Conservation (phyloP, 345 rosid genomes). For the Gossypium australe region DNA sequence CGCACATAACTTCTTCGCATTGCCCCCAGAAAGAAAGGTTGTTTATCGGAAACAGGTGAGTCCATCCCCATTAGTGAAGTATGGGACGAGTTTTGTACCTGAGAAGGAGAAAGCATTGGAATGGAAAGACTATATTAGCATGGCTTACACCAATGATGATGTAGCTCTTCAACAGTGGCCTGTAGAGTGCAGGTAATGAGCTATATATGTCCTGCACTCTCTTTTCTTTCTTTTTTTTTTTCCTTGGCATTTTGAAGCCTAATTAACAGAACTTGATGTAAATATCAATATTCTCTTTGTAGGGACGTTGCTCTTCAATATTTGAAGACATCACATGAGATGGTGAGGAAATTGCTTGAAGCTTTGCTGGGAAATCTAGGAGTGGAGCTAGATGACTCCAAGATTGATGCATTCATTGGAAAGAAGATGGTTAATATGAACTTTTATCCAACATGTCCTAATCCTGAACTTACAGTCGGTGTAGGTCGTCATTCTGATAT, state of each 20-base stretch:
- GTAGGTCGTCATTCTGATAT: constrained; percentile 59
- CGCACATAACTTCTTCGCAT: constrained; percentile 39
- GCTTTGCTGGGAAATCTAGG: constrained; percentile 39
- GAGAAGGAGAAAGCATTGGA: constrained; percentile 41
- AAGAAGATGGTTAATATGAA: constrained; percentile 53
- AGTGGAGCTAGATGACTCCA: constrained; percentile 30
- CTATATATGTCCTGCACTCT: too few relatives aligned
- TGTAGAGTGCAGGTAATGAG: constrained; percentile 35
- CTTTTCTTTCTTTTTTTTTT: not conserved
- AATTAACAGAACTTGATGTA: too few relatives aligned
- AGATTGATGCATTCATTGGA: constrained; percentile 31
- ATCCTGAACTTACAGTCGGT: constrained; percentile 48
- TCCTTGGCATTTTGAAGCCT: not conserved
- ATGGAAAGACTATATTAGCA: constrained; percentile 59
- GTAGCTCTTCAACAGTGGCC: constrained; percentile 59
- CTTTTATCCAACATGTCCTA: constrained; percentile 52
- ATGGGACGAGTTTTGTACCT: constrained; percentile 48
- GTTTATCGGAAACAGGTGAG: constrained; percentile 38
- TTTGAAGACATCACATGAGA: constrained; percentile 25
- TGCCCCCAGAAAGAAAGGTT: constrained; percentile 37
- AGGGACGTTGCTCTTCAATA: not conserved
- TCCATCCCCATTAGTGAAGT: constrained; percentile 45
- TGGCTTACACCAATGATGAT: constrained; percentile 42
- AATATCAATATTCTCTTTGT: too few relatives aligned
- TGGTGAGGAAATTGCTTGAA: constrained; percentile 37